These are phyloP conservation scores for Salix caprea DNA, from an alignment of 345 rosid genomes.

Conservation along the genomic window DNA sequence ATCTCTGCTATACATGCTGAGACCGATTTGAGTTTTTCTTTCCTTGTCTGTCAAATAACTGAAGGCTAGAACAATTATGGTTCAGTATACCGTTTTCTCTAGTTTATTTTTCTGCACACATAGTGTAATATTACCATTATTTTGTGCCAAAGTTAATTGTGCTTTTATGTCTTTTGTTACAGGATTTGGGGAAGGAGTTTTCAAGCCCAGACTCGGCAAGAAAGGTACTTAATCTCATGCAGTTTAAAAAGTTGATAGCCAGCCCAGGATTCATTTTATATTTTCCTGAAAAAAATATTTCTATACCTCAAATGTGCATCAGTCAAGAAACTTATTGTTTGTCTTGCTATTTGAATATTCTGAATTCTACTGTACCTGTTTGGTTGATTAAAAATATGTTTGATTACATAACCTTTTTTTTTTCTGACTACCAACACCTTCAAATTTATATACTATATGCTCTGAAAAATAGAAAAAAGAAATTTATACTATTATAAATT, in stretches of 20 bases:
- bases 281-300: background rate
- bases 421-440: background rate
- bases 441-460: background rate
- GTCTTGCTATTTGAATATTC: background rate
- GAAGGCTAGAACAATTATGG: background rate
- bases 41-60: too few species aligned
- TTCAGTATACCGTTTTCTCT: background rate
- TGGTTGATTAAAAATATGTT: background rate
- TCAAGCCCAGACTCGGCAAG: conserved; percentile 49
- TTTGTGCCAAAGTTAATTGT: background rate
- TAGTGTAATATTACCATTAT: background rate
- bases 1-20: too few species aligned
- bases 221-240: conserved; percentile 34
- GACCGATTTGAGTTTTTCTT: too few species aligned
- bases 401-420: background rate
- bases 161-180: conserved; percentile 4
- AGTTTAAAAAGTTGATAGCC: background rate
- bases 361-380: background rate
- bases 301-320: background rate
- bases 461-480: too few species aligned
- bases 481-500: too few species aligned
- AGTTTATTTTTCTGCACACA: background rate
- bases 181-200: conserved; percentile 70
- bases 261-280: background rate
- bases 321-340: background rate